These are phyloP conservation scores for Penstemon newberryi DNA, from an alignment of 257 asterid genomes.

Conservation along the genomic window DNA sequence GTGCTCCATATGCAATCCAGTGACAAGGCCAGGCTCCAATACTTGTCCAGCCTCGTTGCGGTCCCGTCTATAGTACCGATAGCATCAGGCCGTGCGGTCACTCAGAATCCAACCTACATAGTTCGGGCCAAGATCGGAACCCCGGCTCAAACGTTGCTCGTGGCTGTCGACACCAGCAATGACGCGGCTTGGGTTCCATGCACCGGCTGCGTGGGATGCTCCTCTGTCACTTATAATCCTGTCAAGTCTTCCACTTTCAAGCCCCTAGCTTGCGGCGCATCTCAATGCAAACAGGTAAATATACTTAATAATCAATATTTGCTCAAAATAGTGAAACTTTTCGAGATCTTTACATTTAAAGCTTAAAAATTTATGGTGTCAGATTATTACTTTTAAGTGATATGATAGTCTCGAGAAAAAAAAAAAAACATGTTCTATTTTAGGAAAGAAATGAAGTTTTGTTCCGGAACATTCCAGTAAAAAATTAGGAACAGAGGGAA, in stretches of 20 bases:
- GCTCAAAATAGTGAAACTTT: not conserved
- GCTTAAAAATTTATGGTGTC: not conserved
- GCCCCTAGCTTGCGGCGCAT: constrained; percentile 43
- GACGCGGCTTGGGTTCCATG: constrained; percentile 70
- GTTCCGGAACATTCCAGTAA: too few relatives aligned
- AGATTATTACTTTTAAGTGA: not conserved
- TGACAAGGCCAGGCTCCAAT: constrained; percentile 48
- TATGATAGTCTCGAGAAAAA: not conserved
- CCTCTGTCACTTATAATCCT: constrained; percentile 33
- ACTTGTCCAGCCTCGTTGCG: constrained; percentile 49
- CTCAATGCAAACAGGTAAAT: constrained; percentile 52
- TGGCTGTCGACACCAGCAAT: constrained; percentile 64
- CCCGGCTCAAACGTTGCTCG: constrained; percentile 52
- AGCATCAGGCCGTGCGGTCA: constrained; percentile 58
- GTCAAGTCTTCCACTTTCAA: constrained; percentile 39
- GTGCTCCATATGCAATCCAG: constrained; percentile 56
- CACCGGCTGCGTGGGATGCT: constrained; percentile 56
- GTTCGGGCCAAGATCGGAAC: constrained; percentile 58
- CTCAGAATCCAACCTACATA: constrained; percentile 60
- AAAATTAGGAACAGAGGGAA: too few relatives aligned
- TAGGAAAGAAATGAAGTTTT: too few relatives aligned
- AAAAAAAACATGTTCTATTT: too few relatives aligned
- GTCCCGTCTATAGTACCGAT: constrained; percentile 44
- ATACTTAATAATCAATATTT: too few relatives aligned
- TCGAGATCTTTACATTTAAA: not conserved